Evolutionary conservation across 2,329 filamentous ascomycete species (phyloP), one percentile per base, ranked within the genome.

Genomic region (Penicillium brevicompactum): DNA sequence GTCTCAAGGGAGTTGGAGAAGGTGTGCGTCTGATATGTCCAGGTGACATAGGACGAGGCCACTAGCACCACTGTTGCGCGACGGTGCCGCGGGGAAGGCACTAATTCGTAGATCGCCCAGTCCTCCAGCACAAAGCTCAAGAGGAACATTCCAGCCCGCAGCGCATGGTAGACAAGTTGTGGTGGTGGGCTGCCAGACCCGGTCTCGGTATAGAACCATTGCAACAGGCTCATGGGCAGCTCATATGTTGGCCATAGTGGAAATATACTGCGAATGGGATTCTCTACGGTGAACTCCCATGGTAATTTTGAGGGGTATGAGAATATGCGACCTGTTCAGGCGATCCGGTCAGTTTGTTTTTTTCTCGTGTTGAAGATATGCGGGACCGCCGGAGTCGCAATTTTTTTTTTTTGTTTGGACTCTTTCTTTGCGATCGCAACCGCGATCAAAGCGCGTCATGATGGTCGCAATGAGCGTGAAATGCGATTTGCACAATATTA

Each of bases 1-100:
- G 94, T 97, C 78, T 99, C 94, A 63, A 97, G 84, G 58, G 93
- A 95, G 76, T 99, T 99, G 60, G 93, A 97, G 74, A 99, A 97
- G 11, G 94, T 97, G 76, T 99, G 94, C 16, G 91, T 94, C 76
- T 99, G 94, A 77, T 93, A 96, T 43, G 93, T 97, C 93, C 94
- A 99, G 46, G 94, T 99, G 65, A 97, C 93, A 76, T 97, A 99
- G 24, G 92, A 97, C 27, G 93, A 97, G 44, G 93, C 92, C 57
- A 97, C 89, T 54, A 99, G 82, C 44, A 95, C 80, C 43, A 95
- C 84, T 9, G 92, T 91, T 52, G 88, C 80, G 64, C 85, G 85
- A 60, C 91, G 87, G 67, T 84, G 78, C 57, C 87, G 87, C 59
- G 86, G 86, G 38, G 88, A 89, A 58, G 87, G 86, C 52, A 97